Conservation (phyloP, 83 land plant genomes). For the Diphasiastrum complanatum region DNA sequence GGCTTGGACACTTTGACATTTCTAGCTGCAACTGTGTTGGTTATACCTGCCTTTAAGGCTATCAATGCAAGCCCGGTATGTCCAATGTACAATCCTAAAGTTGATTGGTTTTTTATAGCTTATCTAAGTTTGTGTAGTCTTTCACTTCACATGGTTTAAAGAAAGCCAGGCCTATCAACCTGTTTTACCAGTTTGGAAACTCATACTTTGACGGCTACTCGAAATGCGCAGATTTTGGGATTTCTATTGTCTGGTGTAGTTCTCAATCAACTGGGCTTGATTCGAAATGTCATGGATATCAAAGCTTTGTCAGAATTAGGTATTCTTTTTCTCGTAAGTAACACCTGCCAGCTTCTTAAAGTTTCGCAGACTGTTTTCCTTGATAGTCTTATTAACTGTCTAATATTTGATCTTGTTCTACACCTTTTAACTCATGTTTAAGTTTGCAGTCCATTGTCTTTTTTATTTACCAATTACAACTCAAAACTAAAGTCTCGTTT, state of each 20-base stretch:
- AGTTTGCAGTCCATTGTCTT: no score
- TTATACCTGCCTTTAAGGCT: constrained; percentile 79
- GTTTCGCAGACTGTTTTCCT: no score
- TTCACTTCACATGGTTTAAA: not conserved
- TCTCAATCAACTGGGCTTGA: constrained; percentile 82
- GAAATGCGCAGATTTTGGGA: constrained; percentile 86
- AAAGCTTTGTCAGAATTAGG: constrained; percentile 96
- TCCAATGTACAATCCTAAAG: not conserved
- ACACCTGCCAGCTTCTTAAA: no score
- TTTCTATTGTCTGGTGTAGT: constrained; percentile 90
- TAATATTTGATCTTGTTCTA: no score
- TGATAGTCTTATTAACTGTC: no score
- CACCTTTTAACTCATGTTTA: no score
- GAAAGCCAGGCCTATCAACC: not conserved
- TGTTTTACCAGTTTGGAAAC: not conserved
- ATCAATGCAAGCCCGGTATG: constrained; percentile 87
- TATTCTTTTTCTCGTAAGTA: constrained; percentile 83
- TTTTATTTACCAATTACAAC: no score
- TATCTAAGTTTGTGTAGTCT: not conserved
- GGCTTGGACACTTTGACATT: constrained; percentile 93
- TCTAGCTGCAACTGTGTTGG: constrained; percentile 74
- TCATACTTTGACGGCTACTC: not conserved
- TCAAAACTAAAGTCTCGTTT: no score
- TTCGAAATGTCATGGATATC: constrained; percentile 83
- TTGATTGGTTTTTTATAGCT: not conserved